Evolutionary conservation across 192 early-diverging fungal genomes (phyloP).

Genomic region (Spizellomyces sp.): DNA sequence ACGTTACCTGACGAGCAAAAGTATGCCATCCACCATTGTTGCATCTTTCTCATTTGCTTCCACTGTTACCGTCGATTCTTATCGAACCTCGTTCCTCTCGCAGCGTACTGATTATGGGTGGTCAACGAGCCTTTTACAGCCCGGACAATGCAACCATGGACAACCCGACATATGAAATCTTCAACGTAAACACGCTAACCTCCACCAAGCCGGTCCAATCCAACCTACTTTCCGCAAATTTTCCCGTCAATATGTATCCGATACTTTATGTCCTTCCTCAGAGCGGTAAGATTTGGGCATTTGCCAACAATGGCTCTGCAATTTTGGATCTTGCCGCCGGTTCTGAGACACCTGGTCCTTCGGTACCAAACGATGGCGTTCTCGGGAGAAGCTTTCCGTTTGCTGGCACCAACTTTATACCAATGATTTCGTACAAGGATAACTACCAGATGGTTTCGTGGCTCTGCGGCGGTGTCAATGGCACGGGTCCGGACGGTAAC

Average conservation of each 20-base stretch:
- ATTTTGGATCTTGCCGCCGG: constrained; percentile 13
- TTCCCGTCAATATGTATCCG: constrained; percentile 34
- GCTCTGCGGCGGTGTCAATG: constrained; percentile 44
- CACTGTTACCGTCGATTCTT: too few relatives aligned
- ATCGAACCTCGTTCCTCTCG: neutral
- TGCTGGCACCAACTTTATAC: constrained; percentile 37
- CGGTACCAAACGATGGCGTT: neutral
- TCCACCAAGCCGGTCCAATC: constrained; percentile 2
- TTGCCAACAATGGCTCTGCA: constrained; percentile 14
- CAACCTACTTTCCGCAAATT: neutral
- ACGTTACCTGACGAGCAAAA: constrained; percentile 12
- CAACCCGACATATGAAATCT: constrained; percentile 30
- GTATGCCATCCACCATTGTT: too few relatives aligned
- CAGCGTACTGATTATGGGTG: constrained; percentile 21
- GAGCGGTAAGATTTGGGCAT: constrained; percentile 23
- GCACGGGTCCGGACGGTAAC: constrained; percentile 8
- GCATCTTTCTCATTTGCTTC: too few relatives aligned
- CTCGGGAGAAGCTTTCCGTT: constrained; percentile 30
- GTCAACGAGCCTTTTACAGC: constrained; percentile 24
- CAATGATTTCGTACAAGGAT: constrained; percentile 22
- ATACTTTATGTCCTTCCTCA: constrained; percentile 27
- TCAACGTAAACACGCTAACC: constrained; percentile 17
- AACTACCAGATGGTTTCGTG: constrained; percentile 35
- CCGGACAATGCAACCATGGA: constrained; percentile 14
- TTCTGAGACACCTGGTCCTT: constrained; percentile 10